phyloP scores from a whole-genome alignment of 176 grass and related monocot genomes.

The Metroxylon sagu region DNA sequence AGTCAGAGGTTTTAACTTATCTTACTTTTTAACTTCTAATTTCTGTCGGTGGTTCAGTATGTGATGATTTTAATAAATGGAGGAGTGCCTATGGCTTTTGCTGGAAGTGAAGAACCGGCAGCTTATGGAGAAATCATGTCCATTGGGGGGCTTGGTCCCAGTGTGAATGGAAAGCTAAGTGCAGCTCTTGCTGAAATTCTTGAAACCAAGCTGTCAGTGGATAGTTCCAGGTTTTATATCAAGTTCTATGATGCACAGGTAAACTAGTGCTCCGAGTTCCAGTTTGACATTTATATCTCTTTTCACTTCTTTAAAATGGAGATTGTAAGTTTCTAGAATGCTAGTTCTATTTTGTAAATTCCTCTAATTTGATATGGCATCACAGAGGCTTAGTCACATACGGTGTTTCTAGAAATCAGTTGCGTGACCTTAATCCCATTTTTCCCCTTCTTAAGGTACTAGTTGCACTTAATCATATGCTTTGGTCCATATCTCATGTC shows the following conservation, averaged over 20 bases:
- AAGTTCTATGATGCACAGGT: slow-evolving; percentile 87
- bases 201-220: slow-evolving; percentile 68
- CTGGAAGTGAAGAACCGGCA: neutral
- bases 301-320: too few relatives aligned
- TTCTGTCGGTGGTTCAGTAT: slow-evolving; percentile 34
- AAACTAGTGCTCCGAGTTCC: neutral
- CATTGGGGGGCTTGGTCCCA: slow-evolving; percentile 67
- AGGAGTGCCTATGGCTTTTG: slow-evolving; percentile 26
- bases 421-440: too few relatives aligned
- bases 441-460: too few relatives aligned
- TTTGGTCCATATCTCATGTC: too few relatives aligned
- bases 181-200: slow-evolving; percentile 69
- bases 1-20: too few relatives aligned
- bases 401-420: too few relatives aligned
- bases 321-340: too few relatives aligned
- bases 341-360: too few relatives aligned
- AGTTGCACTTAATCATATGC: too few relatives aligned
- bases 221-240: slow-evolving; percentile 67
- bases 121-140: slow-evolving; percentile 87
- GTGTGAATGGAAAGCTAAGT: slow-evolving; percentile 78
- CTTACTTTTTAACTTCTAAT: too few relatives aligned
- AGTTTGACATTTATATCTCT: neutral
- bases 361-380: too few relatives aligned
- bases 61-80: slow-evolving; percentile 79
- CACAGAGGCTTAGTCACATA: too few relatives aligned